Evolutionary conservation across 495 filamentous ascomycete genomes (phyloP), one percentile per base, ranked within the genome.

Genomic region (Aspergillus steynii): DNA sequence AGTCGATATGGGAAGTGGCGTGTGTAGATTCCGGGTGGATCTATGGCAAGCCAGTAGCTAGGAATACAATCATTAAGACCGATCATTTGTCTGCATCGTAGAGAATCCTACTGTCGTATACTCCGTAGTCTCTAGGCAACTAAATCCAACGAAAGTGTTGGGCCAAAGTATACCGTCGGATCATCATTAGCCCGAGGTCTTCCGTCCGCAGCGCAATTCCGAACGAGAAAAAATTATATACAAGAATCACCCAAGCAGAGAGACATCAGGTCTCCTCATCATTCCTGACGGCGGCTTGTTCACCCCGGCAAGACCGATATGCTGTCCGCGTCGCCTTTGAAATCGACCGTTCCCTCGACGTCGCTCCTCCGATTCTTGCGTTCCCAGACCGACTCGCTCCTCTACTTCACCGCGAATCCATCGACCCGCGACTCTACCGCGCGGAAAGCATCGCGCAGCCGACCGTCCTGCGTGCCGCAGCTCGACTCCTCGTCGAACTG

Each of bases 331-430:
- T 57, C 68, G n/a, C 61, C 63, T 49, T 50, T 74, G 58, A 76
- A 71, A 66, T 67, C 74, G 29, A 73, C 69, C 53, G 82, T 78
- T 49, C 88, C 88, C 27, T 90, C 87, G 37, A 69, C 78, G 49
- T 76, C 78, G 34, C 75, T 89, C 8, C 76, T 91, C 60, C 83
- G 80, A 42, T 90, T 86, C 60, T 75, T 91, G 46, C 82, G 82
- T 54, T 78, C 77, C 37, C 87, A 90, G 70, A 81, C 84, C 28
- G 83, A 86, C 56, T 75, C 74, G 51, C 56, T 76, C 14, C 77
- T 71, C 58, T 82, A 82, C 63, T 82, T 85, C 74, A 78, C 69
- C 29, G 66, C 75, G 12, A 80, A 75, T 63, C 69, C 79, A 58
- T 73, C 71, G 58, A 48, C 59, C 57, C 71, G 73, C 62, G 56